These are phyloP conservation scores for Penicillium sp. DNA, from an alignment of 2,329 filamentous ascomycete species.

Conservation along the genomic window DNA sequence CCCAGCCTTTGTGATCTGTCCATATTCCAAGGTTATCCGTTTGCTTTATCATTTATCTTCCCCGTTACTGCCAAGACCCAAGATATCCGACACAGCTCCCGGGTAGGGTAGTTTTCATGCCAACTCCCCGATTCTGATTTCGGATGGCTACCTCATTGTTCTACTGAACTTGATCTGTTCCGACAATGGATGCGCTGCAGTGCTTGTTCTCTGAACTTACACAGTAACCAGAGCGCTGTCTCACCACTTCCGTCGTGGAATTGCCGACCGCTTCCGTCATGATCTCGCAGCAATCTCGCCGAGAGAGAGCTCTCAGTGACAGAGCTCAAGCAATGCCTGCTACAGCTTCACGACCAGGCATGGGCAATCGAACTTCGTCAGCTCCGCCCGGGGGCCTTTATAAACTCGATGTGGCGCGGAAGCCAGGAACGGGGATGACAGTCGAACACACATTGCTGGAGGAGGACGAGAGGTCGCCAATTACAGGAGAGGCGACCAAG, in stretches of 20 bases:
- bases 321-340: constrained; percentile 24
- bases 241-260: constrained; percentile 10
- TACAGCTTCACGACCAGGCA: constrained; percentile 28
- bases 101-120: not conserved
- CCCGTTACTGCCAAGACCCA: constrained; percentile 1
- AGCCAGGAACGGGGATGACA: constrained; percentile 17
- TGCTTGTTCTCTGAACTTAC: constrained; percentile 26
- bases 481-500: constrained; percentile 14
- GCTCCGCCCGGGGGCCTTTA: constrained; percentile 33
- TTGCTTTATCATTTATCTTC: not conserved
- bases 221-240: constrained; percentile 28
- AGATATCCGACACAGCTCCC: constrained; percentile 3
- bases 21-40: not conserved
- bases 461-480: constrained; percentile 27
- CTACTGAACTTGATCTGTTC: constrained; percentile 11
- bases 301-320: constrained; percentile 35
- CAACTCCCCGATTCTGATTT: not conserved
- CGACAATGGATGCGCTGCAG: constrained; percentile 36
- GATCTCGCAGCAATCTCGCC: constrained; percentile 28
- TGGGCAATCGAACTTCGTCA: constrained; percentile 36
- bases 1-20: constrained; percentile 6
- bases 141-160: constrained; percentile 9
- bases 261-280: constrained; percentile 19
- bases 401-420: constrained; percentile 25
- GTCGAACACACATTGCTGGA: constrained; percentile 27